Evolutionary conservation across 106 monocot genomes (phyloP).

Genomic region (Triglochin maritima): DNA sequence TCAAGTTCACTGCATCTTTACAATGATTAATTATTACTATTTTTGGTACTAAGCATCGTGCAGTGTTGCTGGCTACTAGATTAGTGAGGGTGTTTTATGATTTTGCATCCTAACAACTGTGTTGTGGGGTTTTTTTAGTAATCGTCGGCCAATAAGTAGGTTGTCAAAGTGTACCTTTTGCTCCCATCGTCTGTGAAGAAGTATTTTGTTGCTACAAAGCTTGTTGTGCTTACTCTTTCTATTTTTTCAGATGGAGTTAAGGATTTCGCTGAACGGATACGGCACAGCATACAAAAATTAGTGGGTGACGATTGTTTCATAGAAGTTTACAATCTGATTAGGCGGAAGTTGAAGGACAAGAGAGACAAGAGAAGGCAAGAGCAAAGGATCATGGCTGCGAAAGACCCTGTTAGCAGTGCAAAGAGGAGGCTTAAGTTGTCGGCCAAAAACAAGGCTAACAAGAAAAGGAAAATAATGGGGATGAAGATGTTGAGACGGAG

Average conservation of each 20-base stretch:
- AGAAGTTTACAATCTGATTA: conserved; percentile 52
- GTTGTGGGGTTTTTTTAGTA: too few relatives aligned
- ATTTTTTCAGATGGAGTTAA: conserved; percentile 55
- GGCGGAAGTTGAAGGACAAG: conserved; percentile 61
- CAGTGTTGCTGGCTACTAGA: neutral
- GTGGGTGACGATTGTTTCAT: conserved; percentile 56
- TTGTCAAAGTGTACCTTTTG: neutral
- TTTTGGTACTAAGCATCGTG: too few relatives aligned
- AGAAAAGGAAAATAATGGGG: conserved; percentile 57
- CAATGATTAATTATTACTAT: too few relatives aligned
- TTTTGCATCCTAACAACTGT: neutral
- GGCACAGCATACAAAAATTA: conserved; percentile 29
- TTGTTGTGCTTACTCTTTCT: neutral
- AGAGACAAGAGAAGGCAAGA: conserved; percentile 53
- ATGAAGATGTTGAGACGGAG: conserved; percentile 54
- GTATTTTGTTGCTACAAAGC: neutral
- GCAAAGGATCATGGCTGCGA: conserved; percentile 48
- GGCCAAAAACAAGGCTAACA: conserved; percentile 60
- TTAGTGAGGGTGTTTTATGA: neutral
- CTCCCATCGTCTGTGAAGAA: neutral
- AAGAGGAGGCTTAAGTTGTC: conserved; percentile 62
- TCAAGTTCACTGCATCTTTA: too few relatives aligned
- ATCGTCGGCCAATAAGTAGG: too few relatives aligned
- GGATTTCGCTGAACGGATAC: conserved; percentile 57
- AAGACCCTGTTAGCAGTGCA: conserved; percentile 60